These are phyloP conservation scores for Aspergillus novofumigatus DNA, from an alignment of 2,329 filamentous ascomycete species.

Conservation along the genomic window DNA sequence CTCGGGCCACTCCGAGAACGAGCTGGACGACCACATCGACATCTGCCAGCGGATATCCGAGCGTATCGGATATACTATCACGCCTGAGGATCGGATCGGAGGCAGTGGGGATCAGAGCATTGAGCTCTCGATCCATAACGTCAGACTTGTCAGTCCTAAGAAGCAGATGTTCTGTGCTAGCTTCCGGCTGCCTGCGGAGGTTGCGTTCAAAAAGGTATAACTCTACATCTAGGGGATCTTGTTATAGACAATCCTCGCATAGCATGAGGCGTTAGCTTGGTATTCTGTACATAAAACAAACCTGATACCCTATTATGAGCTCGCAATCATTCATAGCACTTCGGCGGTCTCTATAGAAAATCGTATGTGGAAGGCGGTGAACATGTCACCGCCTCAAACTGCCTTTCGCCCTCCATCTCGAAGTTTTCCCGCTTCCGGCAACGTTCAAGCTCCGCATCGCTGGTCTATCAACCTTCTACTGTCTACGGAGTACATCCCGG, in stretches of 20 bases:
- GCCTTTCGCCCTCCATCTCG: conserved; percentile 9
- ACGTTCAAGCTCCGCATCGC: conserved; percentile 10
- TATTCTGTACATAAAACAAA: conserved; percentile 15
- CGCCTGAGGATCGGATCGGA: conserved; percentile 47
- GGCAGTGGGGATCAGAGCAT: conserved; percentile 55
- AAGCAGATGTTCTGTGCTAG: conserved; percentile 97
- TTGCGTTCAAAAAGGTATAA: conserved; percentile 61
- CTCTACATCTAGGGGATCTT: not conserved
- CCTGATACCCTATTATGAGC: conserved; percentile 12
- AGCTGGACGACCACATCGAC: conserved; percentile 55
- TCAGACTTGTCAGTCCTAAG: conserved; percentile 83
- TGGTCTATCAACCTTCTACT: not conserved
- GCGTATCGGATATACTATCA: conserved; percentile 58
- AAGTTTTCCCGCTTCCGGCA: conserved; percentile 12
- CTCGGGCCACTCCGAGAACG: conserved; percentile 73
- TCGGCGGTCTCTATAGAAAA: too few species aligned
- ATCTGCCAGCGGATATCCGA: conserved; percentile 64
- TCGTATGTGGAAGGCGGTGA: conserved; percentile 5
- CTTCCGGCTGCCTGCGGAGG: conserved; percentile 76
- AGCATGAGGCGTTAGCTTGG: conserved; percentile 14
- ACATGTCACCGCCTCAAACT: conserved; percentile 19
- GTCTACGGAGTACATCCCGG: not conserved
- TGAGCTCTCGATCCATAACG: conserved; percentile 56
- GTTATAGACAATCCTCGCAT: conserved; percentile 6
- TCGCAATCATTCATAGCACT: too few species aligned